Conservation (phyloP, 192 early-diverging fungal genomes). For the Diversispora epigaea region DNA sequence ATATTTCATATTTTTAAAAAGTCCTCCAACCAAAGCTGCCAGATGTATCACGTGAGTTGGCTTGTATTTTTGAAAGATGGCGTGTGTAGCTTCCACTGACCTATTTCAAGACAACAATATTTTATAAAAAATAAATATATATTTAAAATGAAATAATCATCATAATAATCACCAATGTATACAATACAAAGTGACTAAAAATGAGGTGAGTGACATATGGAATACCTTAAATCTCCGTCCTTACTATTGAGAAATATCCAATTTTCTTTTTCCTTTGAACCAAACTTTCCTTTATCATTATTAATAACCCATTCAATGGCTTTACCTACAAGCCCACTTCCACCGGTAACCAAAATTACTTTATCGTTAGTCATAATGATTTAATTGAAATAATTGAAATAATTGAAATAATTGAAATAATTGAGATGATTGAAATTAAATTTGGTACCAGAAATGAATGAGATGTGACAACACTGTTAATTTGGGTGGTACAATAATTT, state of each 20-base stretch:
- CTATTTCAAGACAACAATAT: neutral
- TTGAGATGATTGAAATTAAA: no score
- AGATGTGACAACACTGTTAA: no score
- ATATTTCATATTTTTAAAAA: slow-evolving; percentile 80
- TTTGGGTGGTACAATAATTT: neutral
- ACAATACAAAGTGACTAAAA: no score
- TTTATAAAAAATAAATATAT: slow-evolving; percentile 8
- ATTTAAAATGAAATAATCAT: neutral
- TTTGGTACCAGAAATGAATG: no score
- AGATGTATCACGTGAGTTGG: slow-evolving; percentile 83
- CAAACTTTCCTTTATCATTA: slow-evolving; percentile 56
- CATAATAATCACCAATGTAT: neutral
- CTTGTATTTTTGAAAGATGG: slow-evolving; percentile 72
- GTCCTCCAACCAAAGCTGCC: slow-evolving; percentile 69
- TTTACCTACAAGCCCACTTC: slow-evolving; percentile 75
- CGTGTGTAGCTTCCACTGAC: slow-evolving; percentile 50
- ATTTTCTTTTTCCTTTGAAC: slow-evolving; percentile 61
- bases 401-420: no score
- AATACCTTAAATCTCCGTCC: slow-evolving; percentile 79
- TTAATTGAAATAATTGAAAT: neutral
- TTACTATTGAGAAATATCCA: slow-evolving; percentile 76
- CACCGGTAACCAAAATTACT: slow-evolving; percentile 76
- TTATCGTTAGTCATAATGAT: slow-evolving; percentile 8
- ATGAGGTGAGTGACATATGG: no score
- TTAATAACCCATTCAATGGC: slow-evolving; percentile 68